Percentiles rank a stretch among this genome's conserved stretches.
Evolutionary conservation across 2,329 filamentous ascomycete species (phyloP).

Genomic region (Catunica adiposa): DNA sequence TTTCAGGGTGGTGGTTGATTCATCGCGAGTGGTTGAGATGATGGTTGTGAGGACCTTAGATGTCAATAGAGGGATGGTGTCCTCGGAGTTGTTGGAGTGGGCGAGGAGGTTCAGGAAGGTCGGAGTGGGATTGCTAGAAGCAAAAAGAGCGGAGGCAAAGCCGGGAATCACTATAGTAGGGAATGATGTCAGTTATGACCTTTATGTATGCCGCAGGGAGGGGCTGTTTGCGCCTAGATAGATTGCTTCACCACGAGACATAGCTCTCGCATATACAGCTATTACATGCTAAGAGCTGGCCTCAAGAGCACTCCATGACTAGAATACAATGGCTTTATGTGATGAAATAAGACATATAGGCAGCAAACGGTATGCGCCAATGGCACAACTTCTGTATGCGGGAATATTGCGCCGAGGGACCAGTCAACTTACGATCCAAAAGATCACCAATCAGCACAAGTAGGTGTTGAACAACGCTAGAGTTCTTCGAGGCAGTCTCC

Average conservation of each 20-base stretch:
- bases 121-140: conserved; percentile 61
- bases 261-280: neutral
- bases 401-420: conserved; percentile 6
- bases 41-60: conserved; percentile 73
- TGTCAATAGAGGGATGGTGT: conserved; percentile 75
- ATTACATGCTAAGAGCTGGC: neutral
- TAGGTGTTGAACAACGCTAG: conserved; percentile 89
- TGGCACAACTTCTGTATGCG: neutral
- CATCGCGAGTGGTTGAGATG: conserved; percentile 50
- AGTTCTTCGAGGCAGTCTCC: conserved; percentile 68
- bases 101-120: conserved; percentile 70
- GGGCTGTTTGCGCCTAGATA: conserved; percentile 1
- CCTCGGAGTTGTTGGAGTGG: conserved; percentile 56
- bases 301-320: neutral
- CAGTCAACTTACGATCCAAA: conserved; percentile 50
- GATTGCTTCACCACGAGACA: neutral
- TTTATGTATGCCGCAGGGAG: neutral
- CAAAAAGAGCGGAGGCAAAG: conserved; percentile 59
- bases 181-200: neutral
- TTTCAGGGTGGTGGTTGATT: conserved; percentile 48
- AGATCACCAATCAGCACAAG: conserved; percentile 78
- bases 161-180: conserved; percentile 55
- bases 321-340: neutral
- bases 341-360: neutral
- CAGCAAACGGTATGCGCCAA: neutral